Conservation (phyloP, 441 rosid genomes). For the Pelargonium myrrhifolium region DNA sequence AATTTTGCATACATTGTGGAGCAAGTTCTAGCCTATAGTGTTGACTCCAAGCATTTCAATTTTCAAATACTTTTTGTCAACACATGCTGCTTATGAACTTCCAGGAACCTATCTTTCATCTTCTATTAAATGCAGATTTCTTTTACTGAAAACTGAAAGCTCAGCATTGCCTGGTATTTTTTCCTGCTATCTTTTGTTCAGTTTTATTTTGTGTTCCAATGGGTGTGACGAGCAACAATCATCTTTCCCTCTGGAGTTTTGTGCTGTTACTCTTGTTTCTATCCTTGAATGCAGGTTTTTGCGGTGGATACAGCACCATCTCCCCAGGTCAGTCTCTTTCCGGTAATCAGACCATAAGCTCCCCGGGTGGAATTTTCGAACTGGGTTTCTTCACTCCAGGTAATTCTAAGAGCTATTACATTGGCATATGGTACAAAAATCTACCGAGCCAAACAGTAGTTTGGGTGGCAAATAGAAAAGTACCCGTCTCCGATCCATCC, state of each 20-base stretch:
- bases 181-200: too few relatives aligned
- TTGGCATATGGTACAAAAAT: constrained; percentile 24
- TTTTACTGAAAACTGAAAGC: not conserved
- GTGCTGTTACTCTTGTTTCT: not conserved
- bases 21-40: not conserved
- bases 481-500: constrained; percentile 4
- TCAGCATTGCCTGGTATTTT: not conserved
- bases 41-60: not conserved
- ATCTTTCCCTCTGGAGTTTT: not conserved
- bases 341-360: constrained; percentile 17
- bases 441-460: constrained; percentile 12
- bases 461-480: constrained; percentile 24
- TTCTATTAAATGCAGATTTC: not conserved
- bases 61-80: not conserved
- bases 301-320: constrained; percentile 1
- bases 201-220: not conserved
- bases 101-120: not conserved
- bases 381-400: constrained; percentile 27
- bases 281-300: not conserved
- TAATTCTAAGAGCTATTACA: constrained; percentile 9
- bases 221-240: not conserved
- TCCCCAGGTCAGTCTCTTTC: constrained; percentile 20
- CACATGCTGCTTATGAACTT: not conserved
- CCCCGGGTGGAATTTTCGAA: constrained; percentile 19
- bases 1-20: not conserved